phyloP scores from a whole-genome alignment of 1,139 yeast species.

The Lodderomyces beijingensis region DNA sequence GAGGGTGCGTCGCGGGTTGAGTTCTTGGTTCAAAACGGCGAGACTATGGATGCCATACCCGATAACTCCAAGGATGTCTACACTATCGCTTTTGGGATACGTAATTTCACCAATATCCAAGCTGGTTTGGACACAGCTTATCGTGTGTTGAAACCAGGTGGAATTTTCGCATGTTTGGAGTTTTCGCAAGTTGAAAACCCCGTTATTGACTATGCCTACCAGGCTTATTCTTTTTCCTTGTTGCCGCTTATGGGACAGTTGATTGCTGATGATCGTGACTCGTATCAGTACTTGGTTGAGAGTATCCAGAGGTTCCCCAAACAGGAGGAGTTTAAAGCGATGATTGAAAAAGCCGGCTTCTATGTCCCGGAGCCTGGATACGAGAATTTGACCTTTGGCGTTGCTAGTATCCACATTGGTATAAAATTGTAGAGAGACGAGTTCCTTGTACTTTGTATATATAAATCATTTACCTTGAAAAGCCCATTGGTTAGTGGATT shows the following conservation, averaged over 20 bases:
- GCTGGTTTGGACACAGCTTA: constrained; percentile 91
- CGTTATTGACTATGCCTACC: constrained; percentile 68
- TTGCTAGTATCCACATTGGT: constrained; percentile 95
- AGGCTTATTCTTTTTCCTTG: constrained; percentile 81
- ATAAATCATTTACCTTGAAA: no score
- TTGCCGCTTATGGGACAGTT: constrained; percentile 95
- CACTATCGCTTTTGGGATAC: constrained; percentile 95
- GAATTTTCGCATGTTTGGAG: constrained; percentile 94
- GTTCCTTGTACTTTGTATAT: no score
- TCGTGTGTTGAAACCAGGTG: constrained; percentile 91
- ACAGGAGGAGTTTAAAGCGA: constrained; percentile 83
- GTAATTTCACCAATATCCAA: constrained; percentile 93
- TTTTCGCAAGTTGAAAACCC: constrained; percentile 89
- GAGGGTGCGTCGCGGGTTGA: constrained; percentile 53
- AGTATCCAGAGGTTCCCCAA: constrained; percentile 87
- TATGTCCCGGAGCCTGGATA: constrained; percentile 83
- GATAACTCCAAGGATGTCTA: constrained; percentile 90
- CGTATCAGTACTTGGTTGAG: constrained; percentile 93
- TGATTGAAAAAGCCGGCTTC: constrained; percentile 96
- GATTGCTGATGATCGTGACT: constrained; percentile 89
- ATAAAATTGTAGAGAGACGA: constrained; percentile 50
- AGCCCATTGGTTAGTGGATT: constrained; percentile 1
- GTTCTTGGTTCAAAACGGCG: constrained; percentile 91
- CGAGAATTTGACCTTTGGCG: constrained; percentile 93
- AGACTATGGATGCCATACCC: constrained; percentile 74